Percentiles rank a stretch among this genome's conserved stretches.
These are phyloP conservation scores for Candida parachauliodes DNA, from an alignment of 805 yeast genomes.

Conservation along the genomic window DNA sequence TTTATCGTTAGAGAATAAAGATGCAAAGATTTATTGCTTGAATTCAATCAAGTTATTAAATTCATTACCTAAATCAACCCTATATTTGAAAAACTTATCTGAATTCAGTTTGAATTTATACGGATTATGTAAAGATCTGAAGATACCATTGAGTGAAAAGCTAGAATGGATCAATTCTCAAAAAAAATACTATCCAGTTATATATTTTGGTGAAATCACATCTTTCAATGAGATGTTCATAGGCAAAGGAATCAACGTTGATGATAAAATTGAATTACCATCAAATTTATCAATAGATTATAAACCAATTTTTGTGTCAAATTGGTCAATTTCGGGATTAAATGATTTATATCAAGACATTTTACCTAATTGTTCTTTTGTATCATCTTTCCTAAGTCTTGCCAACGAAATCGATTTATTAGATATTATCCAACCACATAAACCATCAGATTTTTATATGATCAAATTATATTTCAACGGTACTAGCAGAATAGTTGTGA, in stretches of 20 bases:
- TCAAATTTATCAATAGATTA: slow-evolving; percentile 9
- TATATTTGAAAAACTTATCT: slow-evolving; percentile 13
- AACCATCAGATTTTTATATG: slow-evolving; percentile 27
- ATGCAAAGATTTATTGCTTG: slow-evolving; percentile 19
- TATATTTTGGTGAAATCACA: slow-evolving; percentile 13
- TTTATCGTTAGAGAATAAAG: slow-evolving; percentile 14
- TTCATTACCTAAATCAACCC: slow-evolving; percentile 11
- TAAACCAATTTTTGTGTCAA: slow-evolving; percentile 16
- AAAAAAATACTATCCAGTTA: slow-evolving; percentile 18
- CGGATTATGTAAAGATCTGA: slow-evolving; percentile 5
- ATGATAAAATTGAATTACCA: slow-evolving; percentile 14
- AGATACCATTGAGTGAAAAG: slow-evolving; percentile 13
- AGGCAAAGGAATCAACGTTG: not conserved
- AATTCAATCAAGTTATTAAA: slow-evolving; percentile 24
- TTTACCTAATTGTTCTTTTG: slow-evolving; percentile 71
- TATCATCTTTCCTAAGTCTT: slow-evolving; percentile 60
- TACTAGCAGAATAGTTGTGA: slow-evolving; percentile 38
- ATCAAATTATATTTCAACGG: slow-evolving; percentile 54
- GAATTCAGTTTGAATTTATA: slow-evolving; percentile 20
- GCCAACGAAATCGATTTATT: slow-evolving; percentile 10
- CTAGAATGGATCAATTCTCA: slow-evolving; percentile 26
- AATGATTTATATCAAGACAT: slow-evolving; percentile 44
- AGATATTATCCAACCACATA: slow-evolving; percentile 12
- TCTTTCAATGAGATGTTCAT: slow-evolving; percentile 10
- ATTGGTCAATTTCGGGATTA: slow-evolving; percentile 43